phyloP scores from a whole-genome alignment of 768 basidiomycete genomes.

The Trametes elegans region DNA sequence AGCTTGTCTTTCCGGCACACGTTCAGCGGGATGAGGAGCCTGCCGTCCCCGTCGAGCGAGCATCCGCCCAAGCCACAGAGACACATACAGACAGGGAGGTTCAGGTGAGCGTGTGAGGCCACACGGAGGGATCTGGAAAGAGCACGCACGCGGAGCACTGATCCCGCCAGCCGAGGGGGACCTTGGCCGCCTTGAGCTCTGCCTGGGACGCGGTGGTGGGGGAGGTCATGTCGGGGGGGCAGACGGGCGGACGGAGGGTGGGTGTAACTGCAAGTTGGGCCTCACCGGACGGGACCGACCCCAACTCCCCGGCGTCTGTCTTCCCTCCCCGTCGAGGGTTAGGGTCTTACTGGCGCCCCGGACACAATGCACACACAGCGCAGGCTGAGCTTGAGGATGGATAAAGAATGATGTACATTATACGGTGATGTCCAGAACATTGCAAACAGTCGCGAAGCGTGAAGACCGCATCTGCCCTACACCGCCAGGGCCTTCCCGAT shows the following conservation, averaged over 20 bases:
- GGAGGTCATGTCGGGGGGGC: slow-evolving; percentile 51
- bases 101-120: background rate
- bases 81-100: too few relatives aligned
- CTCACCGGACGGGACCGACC: too few relatives aligned
- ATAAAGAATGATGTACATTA: slow-evolving; percentile 18
- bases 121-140: background rate
- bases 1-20: slow-evolving; percentile 73
- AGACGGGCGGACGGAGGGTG: background rate
- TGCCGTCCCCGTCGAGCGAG: slow-evolving; percentile 35
- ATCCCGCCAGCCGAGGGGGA: slow-evolving; percentile 87
- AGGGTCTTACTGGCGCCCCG: background rate
- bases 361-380: background rate
- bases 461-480: too few relatives aligned
- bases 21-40: slow-evolving; percentile 85
- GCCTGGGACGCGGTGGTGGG: slow-evolving; percentile 79
- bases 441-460: background rate
- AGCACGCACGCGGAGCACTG: slow-evolving; percentile 82
- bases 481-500: too few relatives aligned
- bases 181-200: slow-evolving; percentile 70
- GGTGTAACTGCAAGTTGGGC: too few relatives aligned
- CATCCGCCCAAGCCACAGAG: too few relatives aligned
- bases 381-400: background rate
- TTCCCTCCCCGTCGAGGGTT: slow-evolving; percentile 2
- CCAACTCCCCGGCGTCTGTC: too few relatives aligned
- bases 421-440: slow-evolving; percentile 7